A percentile compares a stretch with the other conserved stretches of the same genome.
Conservation (phyloP, 2,329 filamentous ascomycete species). For the Orbilia quercus region DNA sequence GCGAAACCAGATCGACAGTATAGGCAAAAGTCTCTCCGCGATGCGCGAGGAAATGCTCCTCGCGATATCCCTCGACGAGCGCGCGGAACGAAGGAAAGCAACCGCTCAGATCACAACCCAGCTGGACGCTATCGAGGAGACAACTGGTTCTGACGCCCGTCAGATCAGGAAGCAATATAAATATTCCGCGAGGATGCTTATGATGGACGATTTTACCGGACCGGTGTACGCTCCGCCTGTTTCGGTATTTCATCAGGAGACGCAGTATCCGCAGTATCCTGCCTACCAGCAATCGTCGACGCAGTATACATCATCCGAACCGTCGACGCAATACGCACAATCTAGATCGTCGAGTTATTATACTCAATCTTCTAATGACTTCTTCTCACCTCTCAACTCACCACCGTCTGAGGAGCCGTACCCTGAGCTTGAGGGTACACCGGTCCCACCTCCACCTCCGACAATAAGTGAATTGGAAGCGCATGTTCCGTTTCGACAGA, state of each 20-base stretch:
- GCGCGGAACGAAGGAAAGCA: constrained; percentile 9
- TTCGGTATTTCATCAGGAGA: not conserved
- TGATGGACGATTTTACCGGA: constrained; percentile 25
- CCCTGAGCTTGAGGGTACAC: not conserved
- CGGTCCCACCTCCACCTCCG: not conserved
- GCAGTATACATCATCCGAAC: no score
- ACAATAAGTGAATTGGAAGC: not conserved
- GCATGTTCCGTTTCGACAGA: not conserved
- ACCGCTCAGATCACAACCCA: constrained; percentile 3
- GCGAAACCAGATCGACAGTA: constrained; percentile 19
- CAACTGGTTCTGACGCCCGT: constrained; percentile 1
- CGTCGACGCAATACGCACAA: no score
- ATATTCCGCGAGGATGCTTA: constrained; percentile 4
- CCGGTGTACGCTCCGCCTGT: not conserved
- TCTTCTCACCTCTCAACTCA: not conserved
- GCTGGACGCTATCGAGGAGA: constrained; percentile 25
- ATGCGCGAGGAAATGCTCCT: constrained; percentile 19
- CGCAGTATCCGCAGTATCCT: no score
- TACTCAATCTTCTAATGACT: not conserved
- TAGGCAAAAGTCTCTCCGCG: constrained; percentile 14
- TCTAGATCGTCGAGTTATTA: no score
- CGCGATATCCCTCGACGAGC: constrained; percentile 10
- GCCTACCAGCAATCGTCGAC: no score
- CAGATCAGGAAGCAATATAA: constrained; percentile 24
- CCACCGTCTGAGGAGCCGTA: not conserved